Percentiles rank a stretch among this genome's conserved stretches.
Evolutionary conservation across 371 early-diverging fungal genomes (phyloP).

Genomic region (Syncephalastrum contaminatum): DNA sequence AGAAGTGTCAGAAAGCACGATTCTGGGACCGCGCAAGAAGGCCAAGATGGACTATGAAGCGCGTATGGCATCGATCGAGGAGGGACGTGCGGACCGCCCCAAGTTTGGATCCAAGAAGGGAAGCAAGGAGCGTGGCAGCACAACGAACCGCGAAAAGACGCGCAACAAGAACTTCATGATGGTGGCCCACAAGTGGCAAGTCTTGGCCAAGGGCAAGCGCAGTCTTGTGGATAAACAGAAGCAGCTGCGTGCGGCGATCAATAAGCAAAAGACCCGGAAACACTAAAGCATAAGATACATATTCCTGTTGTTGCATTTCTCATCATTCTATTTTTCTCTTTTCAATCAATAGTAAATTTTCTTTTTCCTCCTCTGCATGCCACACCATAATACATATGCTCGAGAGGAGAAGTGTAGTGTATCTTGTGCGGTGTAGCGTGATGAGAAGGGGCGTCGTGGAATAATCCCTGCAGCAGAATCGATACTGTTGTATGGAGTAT

Average conservation of each 20-base stretch:
- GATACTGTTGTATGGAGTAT: too few species aligned
- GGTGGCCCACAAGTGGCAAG: conserved; percentile 89
- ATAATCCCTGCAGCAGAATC: too few species aligned
- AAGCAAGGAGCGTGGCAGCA: conserved; percentile 74
- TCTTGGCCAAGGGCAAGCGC: conserved; percentile 80
- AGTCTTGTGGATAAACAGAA: conserved; percentile 83
- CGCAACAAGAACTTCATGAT: conserved; percentile 94
- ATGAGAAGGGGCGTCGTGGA: too few species aligned
- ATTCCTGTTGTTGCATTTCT: conserved; percentile 2
- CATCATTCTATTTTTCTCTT: conserved; percentile 3
- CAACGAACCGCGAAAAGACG: conserved; percentile 90
- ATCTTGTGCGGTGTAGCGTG: too few species aligned
- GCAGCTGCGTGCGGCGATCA: conserved; percentile 64
- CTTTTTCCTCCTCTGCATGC: too few species aligned
- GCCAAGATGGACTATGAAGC: conserved; percentile 91
- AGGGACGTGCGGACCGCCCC: conserved; percentile 88
- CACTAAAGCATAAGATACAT: conserved; percentile 5
- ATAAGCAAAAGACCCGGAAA: conserved; percentile 49
- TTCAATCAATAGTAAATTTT: not conserved
- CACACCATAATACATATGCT: too few species aligned
- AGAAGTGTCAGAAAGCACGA: conserved; percentile 66
- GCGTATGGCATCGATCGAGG: conserved; percentile 80
- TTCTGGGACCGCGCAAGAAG: conserved; percentile 84
- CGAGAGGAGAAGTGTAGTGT: too few species aligned
- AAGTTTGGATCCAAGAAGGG: conserved; percentile 91